phyloP scores from a whole-genome alignment of 495 filamentous ascomycete genomes.

The Cercophora samala region DNA sequence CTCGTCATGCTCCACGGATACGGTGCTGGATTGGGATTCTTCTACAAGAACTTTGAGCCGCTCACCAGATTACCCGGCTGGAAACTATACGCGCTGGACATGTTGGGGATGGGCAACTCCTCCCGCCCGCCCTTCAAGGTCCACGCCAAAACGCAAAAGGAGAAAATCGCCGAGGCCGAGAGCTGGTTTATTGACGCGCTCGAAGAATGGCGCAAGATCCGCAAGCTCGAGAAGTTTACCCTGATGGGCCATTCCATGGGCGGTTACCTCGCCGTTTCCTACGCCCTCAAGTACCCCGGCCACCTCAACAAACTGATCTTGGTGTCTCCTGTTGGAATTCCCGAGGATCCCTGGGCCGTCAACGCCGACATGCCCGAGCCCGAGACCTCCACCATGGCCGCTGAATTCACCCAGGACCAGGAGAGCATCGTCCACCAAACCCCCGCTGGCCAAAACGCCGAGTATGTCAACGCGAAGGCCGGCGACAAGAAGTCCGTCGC shows the following conservation, averaged over 20 bases:
- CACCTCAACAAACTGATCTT: constrained; percentile 93
- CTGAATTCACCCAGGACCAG: constrained; percentile 76
- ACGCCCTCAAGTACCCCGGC: constrained; percentile 93
- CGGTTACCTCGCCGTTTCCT: constrained; percentile 90
- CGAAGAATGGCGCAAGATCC: constrained; percentile 88
- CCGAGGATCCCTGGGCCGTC: constrained; percentile 90
- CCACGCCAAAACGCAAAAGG: constrained; percentile 72
- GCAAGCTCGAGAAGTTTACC: constrained; percentile 88
- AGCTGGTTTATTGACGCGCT: constrained; percentile 94
- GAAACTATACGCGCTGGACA: constrained; percentile 87
- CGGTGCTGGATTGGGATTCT: constrained; percentile 92
- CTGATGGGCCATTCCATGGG: constrained; percentile 89
- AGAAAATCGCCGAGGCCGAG: constrained; percentile 86
- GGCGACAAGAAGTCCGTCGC: constrained; percentile 29
- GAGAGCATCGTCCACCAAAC: constrained; percentile 47
- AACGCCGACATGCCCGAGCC: constrained; percentile 77
- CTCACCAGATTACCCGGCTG: constrained; percentile 73
- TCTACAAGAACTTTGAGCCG: constrained; percentile 95
- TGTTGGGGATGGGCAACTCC: constrained; percentile 93
- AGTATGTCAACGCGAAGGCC: constrained; percentile 15
- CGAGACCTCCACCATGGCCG: constrained; percentile 60
- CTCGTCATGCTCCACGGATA: constrained; percentile 98
- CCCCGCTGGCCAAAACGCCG: constrained; percentile 20
- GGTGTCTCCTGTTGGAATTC: constrained; percentile 89
- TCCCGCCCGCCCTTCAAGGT: constrained; percentile 79